phyloP scores from a whole-genome alignment of 352 stramenopile species.

The Globisporangium barbulae region DNA sequence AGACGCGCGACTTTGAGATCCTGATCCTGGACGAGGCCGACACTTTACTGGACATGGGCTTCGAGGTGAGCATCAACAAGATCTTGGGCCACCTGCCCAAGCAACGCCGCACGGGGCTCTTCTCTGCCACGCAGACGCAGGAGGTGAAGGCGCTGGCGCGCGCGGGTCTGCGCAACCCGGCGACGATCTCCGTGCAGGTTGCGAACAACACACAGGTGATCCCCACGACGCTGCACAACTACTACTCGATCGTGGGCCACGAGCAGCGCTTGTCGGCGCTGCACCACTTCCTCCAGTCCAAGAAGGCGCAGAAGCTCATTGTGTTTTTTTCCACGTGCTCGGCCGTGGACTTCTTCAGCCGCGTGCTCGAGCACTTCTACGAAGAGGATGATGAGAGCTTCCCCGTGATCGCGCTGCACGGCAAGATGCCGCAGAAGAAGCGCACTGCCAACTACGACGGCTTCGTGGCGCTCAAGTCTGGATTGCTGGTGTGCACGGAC shows the following conservation, averaged over 20 bases:
- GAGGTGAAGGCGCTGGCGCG: slow-evolving; percentile 95
- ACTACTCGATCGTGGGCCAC: slow-evolving; percentile 92
- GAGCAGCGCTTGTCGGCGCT: slow-evolving; percentile 94
- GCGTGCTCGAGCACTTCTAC: slow-evolving; percentile 83
- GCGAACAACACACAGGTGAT: slow-evolving; percentile 80
- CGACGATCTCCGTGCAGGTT: slow-evolving; percentile 97
- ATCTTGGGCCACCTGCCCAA: slow-evolving; percentile 96
- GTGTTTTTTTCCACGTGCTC: slow-evolving; percentile 99
- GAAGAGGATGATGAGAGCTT: slow-evolving; percentile 27
- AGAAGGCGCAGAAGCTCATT: slow-evolving; percentile 91
- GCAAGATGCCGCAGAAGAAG: slow-evolving; percentile 94
- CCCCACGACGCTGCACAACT: slow-evolving; percentile 89
- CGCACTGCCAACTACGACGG: slow-evolving; percentile 75
- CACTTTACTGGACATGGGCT: slow-evolving; percentile 97
- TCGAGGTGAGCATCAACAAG: slow-evolving; percentile 93
- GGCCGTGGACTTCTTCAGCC: slow-evolving; percentile 97
- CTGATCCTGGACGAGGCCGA: slow-evolving; percentile 99
- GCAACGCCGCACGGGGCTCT: slow-evolving; percentile 94
- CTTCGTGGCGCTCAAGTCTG: slow-evolving; percentile 52
- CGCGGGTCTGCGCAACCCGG: slow-evolving; percentile 97
- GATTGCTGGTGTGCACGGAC: slow-evolving; percentile 98
- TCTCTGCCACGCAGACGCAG: slow-evolving; percentile 90
- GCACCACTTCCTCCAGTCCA: slow-evolving; percentile 90
- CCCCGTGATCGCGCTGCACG: slow-evolving; percentile 84
- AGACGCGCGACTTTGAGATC: slow-evolving; percentile 94